phyloP scores from a whole-genome alignment of 164 flowering plant species.

The Stephania yunnanensis region DNA sequence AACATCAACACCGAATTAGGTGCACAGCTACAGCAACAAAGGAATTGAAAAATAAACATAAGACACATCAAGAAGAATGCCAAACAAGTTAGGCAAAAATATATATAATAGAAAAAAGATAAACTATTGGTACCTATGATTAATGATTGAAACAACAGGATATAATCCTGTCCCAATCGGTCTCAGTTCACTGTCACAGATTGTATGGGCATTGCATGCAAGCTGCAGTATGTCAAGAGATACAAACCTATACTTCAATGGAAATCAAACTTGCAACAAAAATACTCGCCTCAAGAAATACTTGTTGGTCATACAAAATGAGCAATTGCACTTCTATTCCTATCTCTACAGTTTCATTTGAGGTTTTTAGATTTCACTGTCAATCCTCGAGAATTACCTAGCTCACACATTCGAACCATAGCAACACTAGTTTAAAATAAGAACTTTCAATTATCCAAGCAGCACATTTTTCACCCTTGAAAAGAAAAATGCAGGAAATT shows the following conservation, averaged over 20 bases:
- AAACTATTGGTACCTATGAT: slow-evolving; percentile 66
- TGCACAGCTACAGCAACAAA: slow-evolving; percentile 61
- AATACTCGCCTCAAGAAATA: not conserved
- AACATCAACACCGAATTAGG: slow-evolving; percentile 89
- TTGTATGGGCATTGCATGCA: slow-evolving; percentile 96
- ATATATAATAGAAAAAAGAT: not conserved
- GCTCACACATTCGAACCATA: not conserved
- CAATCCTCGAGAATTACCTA: not conserved
- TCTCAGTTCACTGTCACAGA: slow-evolving; percentile 86
- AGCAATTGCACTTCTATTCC: not conserved
- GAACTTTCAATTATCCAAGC: too few relatives aligned
- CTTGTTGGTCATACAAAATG: not conserved
- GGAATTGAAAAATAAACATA: slow-evolving; percentile 10
- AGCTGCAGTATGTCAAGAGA: slow-evolving; percentile 43
- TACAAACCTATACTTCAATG: slow-evolving; percentile 3
- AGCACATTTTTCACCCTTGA: too few relatives aligned
- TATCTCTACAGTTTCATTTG: not conserved
- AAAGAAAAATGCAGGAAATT: not conserved
- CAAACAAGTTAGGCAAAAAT: not conserved
- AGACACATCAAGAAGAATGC: not conserved
- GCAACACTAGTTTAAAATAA: too few relatives aligned
- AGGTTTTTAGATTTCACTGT: not conserved
- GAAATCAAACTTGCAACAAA: not conserved
- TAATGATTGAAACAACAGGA: slow-evolving; percentile 87
- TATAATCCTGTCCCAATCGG: slow-evolving; percentile 91